A percentile compares a stretch with the other conserved stretches of the same genome.
Evolutionary conservation across 495 filamentous ascomycete genomes (phyloP).

Genomic region (Parathielavia appendiculata): DNA sequence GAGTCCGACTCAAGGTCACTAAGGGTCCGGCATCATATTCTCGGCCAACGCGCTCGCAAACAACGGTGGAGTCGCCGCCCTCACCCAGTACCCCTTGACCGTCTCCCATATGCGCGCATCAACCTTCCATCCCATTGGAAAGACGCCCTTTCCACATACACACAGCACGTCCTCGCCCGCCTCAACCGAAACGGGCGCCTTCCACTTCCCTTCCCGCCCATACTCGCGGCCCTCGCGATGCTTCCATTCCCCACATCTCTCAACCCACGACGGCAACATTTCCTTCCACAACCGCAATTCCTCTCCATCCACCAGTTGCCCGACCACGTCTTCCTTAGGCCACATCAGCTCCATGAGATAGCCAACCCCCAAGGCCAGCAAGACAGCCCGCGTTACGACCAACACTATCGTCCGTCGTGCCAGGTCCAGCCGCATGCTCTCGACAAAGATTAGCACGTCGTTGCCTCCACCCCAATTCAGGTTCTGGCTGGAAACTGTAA

Average conservation of each 20-base stretch:
- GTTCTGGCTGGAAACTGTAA: too few relatives aligned
- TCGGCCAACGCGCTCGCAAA: constrained; percentile 5
- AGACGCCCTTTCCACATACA: constrained; percentile 5
- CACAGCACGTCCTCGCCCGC: not conserved
- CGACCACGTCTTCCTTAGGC: not conserved
- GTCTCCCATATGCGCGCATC: not conserved
- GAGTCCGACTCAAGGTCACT: not conserved
- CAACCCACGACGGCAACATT: constrained; percentile 43
- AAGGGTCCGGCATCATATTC: not conserved
- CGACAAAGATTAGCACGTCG: not conserved
- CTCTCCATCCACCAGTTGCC: constrained; percentile 36
- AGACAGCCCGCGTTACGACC: not conserved
- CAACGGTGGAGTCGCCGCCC: constrained; percentile 6
- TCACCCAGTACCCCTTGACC: not conserved
- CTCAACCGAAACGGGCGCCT: not conserved
- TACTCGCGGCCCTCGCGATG: constrained; percentile 31
- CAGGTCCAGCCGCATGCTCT: not conserved
- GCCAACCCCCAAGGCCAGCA: not conserved
- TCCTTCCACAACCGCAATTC: constrained; percentile 50
- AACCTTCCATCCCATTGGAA: not conserved
- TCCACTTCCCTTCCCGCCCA: not conserved
- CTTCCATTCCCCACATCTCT: constrained; percentile 51
- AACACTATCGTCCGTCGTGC: not conserved
- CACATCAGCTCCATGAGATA: too few relatives aligned
- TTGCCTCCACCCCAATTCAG: too few relatives aligned